A percentile compares a stretch with the other conserved stretches of the same genome.
Evolutionary conservation across 179 eudicot species (phyloP).

Genomic region (Silene noctiflora): DNA sequence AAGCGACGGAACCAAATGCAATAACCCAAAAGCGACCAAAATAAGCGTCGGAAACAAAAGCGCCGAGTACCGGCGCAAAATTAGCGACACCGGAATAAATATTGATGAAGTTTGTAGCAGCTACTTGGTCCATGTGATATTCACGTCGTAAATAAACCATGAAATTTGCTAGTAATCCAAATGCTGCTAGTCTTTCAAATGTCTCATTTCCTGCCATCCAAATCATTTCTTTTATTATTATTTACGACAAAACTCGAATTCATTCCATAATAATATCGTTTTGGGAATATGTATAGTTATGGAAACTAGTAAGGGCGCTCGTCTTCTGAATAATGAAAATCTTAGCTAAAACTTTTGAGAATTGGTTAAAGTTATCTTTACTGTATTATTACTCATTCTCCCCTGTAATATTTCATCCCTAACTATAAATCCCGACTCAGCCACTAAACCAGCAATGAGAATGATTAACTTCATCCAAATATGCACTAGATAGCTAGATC

Average conservation of each 20-base stretch:
- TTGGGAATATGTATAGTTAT: no score
- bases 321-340: no score
- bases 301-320: no score
- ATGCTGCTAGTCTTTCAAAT: constrained; percentile 54
- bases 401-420: no score
- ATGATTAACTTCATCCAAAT: no score
- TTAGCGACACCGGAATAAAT: constrained; percentile 45
- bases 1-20: constrained; percentile 40
- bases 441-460: no score
- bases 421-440: no score
- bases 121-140: constrained; percentile 60
- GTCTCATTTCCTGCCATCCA: constrained; percentile 57
- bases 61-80: constrained; percentile 62
- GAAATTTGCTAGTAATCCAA: constrained; percentile 55
- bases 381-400: no score
- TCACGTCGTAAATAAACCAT: constrained; percentile 46
- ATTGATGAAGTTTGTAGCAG: constrained; percentile 49
- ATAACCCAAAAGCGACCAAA: constrained; percentile 54
- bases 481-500: no score
- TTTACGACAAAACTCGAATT: background rate
- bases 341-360: no score
- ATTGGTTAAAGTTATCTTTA: no score
- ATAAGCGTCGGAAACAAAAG: constrained; percentile 57
- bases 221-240: background rate
- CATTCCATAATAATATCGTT: no score